Conservation (phyloP, 352 stramenopile species). For the Globisporangium paroecandrum region DNA sequence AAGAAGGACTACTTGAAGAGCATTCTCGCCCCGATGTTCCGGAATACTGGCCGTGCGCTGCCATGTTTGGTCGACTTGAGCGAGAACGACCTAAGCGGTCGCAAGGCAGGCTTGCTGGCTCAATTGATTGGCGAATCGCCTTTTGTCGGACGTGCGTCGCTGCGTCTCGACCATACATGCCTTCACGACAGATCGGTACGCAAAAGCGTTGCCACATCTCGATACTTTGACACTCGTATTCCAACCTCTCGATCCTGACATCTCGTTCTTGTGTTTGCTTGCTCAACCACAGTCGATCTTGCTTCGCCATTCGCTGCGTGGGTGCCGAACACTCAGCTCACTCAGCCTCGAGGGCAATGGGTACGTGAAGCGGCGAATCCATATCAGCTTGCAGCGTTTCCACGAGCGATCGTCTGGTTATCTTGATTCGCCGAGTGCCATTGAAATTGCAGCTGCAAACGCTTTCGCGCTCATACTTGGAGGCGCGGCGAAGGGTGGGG, state of each 20-base stretch:
- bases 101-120: conserved; percentile 43
- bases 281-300: conserved; percentile 35
- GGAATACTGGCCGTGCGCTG: conserved; percentile 39
- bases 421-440: conserved; percentile 16
- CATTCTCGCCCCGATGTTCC: conserved; percentile 66
- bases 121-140: conserved; percentile 47
- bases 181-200: conserved; percentile 61
- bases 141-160: conserved; percentile 30
- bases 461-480: conserved; percentile 43
- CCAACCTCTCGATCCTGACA: neutral
- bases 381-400: conserved; percentile 18
- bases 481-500: neutral
- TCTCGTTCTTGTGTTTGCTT: neutral
- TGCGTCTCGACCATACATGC: conserved; percentile 53
- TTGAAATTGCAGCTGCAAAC: conserved; percentile 43
- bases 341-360: conserved; percentile 75
- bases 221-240: neutral
- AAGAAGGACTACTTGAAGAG: conserved; percentile 44
- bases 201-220: too few species aligned
- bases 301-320: conserved; percentile 56
- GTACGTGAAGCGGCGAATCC: conserved; percentile 31
- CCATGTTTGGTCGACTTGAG: conserved; percentile 62
- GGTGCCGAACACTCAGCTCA: conserved; percentile 45
- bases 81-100: conserved; percentile 66
- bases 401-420: conserved; percentile 11